Conservation (phyloP, 768 basidiomycete genomes). For the Mycena metata region DNA sequence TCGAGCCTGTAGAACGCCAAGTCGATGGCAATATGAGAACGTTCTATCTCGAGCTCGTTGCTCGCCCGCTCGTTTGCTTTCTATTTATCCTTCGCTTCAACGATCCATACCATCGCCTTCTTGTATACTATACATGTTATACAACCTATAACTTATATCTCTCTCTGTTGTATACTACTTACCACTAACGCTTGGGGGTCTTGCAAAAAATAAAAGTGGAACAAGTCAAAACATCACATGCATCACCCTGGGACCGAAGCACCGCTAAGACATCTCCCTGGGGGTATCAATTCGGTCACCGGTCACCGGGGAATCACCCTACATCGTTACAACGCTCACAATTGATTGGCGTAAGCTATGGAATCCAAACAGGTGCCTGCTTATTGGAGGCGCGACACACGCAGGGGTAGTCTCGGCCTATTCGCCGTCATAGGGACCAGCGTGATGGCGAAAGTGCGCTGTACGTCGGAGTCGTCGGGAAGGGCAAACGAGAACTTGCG, state of each 20-base stretch:
- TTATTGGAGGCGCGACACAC: constrained; percentile 27
- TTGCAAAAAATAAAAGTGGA: too few species aligned
- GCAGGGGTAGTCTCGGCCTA: constrained; percentile 27
- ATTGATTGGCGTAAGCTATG: too few species aligned
- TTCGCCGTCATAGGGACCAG: constrained; percentile 34
- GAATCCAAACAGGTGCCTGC: too few species aligned
- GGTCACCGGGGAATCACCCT: too few species aligned
- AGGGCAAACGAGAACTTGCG: constrained; percentile 33
- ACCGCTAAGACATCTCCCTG: too few species aligned
- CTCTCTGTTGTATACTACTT: too few species aligned
- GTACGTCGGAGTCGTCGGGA: constrained; percentile 9
- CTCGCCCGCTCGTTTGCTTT: constrained; percentile 19
- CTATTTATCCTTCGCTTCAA: constrained; percentile 20
- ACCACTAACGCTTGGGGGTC: too few species aligned
- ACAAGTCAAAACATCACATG: too few species aligned
- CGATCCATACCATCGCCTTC: not conserved
- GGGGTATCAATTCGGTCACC: too few species aligned
- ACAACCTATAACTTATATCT: constrained; percentile 1
- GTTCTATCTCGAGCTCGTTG: not conserved
- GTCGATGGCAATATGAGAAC: not conserved
- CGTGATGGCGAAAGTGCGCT: constrained; percentile 35
- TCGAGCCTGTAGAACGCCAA: not conserved
- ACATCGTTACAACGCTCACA: too few species aligned
- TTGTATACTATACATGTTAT: constrained; percentile 10
- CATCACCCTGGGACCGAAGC: too few species aligned